These are phyloP conservation scores for Hypoxylon sp. DNA, from an alignment of 2,329 filamentous ascomycete species.

Conservation along the genomic window DNA sequence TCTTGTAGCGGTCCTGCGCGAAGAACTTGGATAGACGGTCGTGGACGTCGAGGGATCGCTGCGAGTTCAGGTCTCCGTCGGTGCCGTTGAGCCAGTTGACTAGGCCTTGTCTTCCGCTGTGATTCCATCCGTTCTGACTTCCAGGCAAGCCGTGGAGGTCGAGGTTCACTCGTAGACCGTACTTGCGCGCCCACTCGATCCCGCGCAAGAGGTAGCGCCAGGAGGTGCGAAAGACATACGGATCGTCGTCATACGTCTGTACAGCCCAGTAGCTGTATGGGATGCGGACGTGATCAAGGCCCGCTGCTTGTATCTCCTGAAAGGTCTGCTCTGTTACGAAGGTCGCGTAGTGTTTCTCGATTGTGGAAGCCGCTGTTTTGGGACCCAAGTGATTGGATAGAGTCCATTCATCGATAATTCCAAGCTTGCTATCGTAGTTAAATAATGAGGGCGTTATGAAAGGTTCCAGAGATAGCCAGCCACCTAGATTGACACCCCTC, in stretches of 20 bases:
- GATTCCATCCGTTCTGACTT: slow-evolving; percentile 98
- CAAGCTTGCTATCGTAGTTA: slow-evolving; percentile 70
- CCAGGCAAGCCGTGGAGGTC: slow-evolving; percentile 94
- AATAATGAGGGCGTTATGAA: slow-evolving; percentile 97
- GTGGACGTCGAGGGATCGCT: slow-evolving; percentile 89
- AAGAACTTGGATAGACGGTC: slow-evolving; percentile 92
- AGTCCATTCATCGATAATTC: slow-evolving; percentile 90
- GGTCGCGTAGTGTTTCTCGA: slow-evolving; percentile 93
- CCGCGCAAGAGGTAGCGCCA: slow-evolving; percentile 94
- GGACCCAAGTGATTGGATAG: slow-evolving; percentile 78
- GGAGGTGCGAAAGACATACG: slow-evolving; percentile 86
- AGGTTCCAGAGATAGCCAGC: slow-evolving; percentile 93
- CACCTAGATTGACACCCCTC: slow-evolving; percentile 91
- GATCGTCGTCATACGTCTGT: slow-evolving; percentile 84
- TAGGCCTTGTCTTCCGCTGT: slow-evolving; percentile 83
- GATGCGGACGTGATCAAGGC: slow-evolving; percentile 96
- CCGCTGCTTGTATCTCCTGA: slow-evolving; percentile 84
- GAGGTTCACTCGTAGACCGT: slow-evolving; percentile 91
- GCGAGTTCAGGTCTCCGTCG: slow-evolving; percentile 80
- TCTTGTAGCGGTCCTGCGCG: slow-evolving; percentile 90
- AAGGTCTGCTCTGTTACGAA: slow-evolving; percentile 91
- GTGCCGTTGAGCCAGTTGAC: slow-evolving; percentile 95
- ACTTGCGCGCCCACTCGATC: slow-evolving; percentile 94
- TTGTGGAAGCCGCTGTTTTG: slow-evolving; percentile 69
- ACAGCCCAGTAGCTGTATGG: slow-evolving; percentile 97